These are phyloP conservation scores for Leccinum pachyderme DNA, from an alignment of 1,284 basidiomycete species.

Conservation along the genomic window DNA sequence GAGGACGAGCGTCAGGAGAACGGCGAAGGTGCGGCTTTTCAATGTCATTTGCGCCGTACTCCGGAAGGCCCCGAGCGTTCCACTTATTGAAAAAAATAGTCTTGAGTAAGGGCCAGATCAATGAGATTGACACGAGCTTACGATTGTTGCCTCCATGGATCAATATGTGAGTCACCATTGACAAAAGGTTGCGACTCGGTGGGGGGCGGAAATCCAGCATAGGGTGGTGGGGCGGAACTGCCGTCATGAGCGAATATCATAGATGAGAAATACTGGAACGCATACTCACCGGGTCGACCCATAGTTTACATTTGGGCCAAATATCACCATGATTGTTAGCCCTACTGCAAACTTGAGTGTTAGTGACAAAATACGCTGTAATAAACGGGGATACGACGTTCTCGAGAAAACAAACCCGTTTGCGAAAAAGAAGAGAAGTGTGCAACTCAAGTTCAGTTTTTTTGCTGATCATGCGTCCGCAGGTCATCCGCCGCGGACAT, in stretches of 20 bases:
- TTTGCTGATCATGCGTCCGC: too few relatives aligned
- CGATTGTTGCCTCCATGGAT: background rate
- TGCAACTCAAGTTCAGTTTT: too few relatives aligned
- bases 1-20: constrained; percentile 6
- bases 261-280: background rate
- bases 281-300: constrained; percentile 14
- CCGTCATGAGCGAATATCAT: background rate
- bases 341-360: background rate
- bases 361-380: too few relatives aligned
- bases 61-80: background rate
- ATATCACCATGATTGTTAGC: background rate
- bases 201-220: background rate
- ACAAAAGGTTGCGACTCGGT: background rate
- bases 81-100: background rate
- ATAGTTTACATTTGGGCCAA: constrained; percentile 4
- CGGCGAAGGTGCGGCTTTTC: constrained; percentile 1
- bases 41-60: background rate
- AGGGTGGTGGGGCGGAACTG: constrained; percentile 16
- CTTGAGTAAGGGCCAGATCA: background rate
- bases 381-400: background rate
- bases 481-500: too few relatives aligned
- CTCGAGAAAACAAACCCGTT: background rate
- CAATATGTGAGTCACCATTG: background rate
- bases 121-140: constrained; percentile 4
- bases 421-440: too few relatives aligned